Evolutionary conservation across 1,139 yeast genomes (phyloP).

Genomic region (Tardiomyces digboiensis): DNA sequence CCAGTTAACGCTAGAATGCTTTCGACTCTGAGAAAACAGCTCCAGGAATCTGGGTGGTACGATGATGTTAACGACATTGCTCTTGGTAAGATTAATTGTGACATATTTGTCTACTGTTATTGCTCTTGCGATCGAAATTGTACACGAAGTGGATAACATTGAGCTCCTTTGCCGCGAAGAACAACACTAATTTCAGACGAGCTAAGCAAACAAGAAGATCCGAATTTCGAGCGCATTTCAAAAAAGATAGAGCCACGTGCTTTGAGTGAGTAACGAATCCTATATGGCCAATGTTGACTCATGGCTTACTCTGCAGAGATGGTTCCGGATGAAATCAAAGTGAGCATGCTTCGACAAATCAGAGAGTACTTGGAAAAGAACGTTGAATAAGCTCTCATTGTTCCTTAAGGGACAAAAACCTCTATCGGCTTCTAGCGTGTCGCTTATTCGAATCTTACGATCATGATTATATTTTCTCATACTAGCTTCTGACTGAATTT

Average conservation of each 20-base stretch:
- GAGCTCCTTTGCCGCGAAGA: no score
- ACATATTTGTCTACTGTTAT: no score
- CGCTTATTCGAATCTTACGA: no score
- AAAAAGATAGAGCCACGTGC: conserved; percentile 55
- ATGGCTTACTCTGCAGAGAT: conserved; percentile 23
- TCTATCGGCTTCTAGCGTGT: background rate
- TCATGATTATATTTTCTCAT: no score
- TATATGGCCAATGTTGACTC: background rate
- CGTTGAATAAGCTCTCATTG: conserved; percentile 23
- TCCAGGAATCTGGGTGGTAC: conserved; percentile 80
- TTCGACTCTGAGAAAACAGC: conserved; percentile 41
- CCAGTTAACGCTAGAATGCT: background rate
- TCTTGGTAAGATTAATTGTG: conserved; percentile 14
- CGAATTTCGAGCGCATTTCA: conserved; percentile 47
- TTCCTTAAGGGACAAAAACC: conserved; percentile 1
- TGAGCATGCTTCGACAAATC: conserved; percentile 49
- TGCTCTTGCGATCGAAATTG: no score
- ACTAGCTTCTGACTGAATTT: no score
- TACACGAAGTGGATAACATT: no score
- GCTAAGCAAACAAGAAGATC: conserved; percentile 30
- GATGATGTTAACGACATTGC: conserved; percentile 62
- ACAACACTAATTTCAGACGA: conserved; percentile 26
- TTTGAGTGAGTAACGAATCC: conserved; percentile 32
- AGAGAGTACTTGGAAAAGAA: conserved; percentile 46
- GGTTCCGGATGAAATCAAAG: conserved; percentile 59